Base-by-base conservation (phyloP, 2,329 filamentous ascomycete species). In the Verticillium dahliae region DNA sequence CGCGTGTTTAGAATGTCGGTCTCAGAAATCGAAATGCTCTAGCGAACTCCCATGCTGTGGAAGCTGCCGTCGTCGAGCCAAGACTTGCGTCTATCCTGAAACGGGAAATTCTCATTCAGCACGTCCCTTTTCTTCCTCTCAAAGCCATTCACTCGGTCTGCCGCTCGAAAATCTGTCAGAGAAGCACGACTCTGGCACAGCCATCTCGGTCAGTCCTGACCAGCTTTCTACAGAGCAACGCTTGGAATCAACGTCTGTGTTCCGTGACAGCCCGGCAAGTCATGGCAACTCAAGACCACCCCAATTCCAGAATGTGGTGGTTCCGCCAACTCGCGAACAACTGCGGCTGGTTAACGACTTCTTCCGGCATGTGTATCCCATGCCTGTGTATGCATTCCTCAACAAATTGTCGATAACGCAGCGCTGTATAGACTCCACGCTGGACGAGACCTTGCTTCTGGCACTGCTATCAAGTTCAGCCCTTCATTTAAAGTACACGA, bases 291-390 rank as follows among this genome's bases (percentile, higher is more conserved):
- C 34, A 18, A 57, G 34, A 18, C 2, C 38, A 13, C 31, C 15
- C 2, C 7, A 18, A 22, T 10, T 10, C 7, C 38, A 50, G 6
- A n/a, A 27, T 6, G 7, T 35, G 27, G 3, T 55, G 1, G 55
- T 67, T 6, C 66, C 62, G 7, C 56, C 62, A 1, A 55, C 60
- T 4, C 55, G 45, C 6, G 64, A 67, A 33, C 65, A 63, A 41
- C 57, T 67, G 6, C 62, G 62, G 4, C 62, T 69, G 1, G 57
- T 70, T 18, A 61, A 62, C 38, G 60, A 61, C 58, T 71, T 69
- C 62, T 70, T 71, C 57, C 38, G 61, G 2, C 61, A 64, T 34
- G 31, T 69, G 13, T 66, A 70, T 50, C 64, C 68, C 0, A 54
- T 68, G 4, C 65, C 67, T 3, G 31, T 62, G 22, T 63, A 64